Evolutionary conservation across 2,329 filamentous ascomycete genomes (phyloP).

Genomic region (Cadophora sp.): DNA sequence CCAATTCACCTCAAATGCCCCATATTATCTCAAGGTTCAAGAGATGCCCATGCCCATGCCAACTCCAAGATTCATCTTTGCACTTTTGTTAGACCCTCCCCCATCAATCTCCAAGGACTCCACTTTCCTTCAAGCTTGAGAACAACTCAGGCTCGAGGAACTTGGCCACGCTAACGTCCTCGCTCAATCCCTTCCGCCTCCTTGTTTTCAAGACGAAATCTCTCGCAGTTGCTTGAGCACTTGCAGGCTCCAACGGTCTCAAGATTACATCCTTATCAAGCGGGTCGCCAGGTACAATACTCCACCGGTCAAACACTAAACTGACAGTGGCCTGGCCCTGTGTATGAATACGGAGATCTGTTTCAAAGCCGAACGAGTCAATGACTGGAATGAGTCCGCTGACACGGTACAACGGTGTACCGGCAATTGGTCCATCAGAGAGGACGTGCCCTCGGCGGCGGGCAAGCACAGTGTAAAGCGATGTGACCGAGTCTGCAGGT

Average conservation of each 20-base stretch:
- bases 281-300: conserved; percentile 92
- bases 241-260: conserved; percentile 84
- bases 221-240: conserved; percentile 85
- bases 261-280: conserved; percentile 86
- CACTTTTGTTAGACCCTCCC: conserved; percentile 31
- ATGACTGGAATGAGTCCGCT: conserved; percentile 93
- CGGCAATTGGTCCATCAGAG: conserved; percentile 91
- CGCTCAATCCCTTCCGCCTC: conserved; percentile 88
- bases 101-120: conserved; percentile 71
- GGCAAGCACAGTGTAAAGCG: conserved; percentile 90
- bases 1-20: conserved; percentile 26
- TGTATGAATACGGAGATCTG: conserved; percentile 93
- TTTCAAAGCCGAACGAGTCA: conserved; percentile 97
- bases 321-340: conserved; percentile 91
- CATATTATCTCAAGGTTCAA: conserved; percentile 28
- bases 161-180: conserved; percentile 94
- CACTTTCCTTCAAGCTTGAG: conserved; percentile 85
- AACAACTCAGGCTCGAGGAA: conserved; percentile 96
- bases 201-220: conserved; percentile 98
- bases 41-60: conserved; percentile 30
- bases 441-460: conserved; percentile 90
- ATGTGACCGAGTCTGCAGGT: conserved; percentile 85
- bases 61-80: conserved; percentile 28
- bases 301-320: conserved; percentile 95
- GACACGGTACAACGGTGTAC: conserved; percentile 91